Percentiles rank a stretch among this genome's conserved stretches.
Evolutionary conservation across 208 protist genomes (phyloP).

Genomic region (Kentomonas sorsogonicus): DNA sequence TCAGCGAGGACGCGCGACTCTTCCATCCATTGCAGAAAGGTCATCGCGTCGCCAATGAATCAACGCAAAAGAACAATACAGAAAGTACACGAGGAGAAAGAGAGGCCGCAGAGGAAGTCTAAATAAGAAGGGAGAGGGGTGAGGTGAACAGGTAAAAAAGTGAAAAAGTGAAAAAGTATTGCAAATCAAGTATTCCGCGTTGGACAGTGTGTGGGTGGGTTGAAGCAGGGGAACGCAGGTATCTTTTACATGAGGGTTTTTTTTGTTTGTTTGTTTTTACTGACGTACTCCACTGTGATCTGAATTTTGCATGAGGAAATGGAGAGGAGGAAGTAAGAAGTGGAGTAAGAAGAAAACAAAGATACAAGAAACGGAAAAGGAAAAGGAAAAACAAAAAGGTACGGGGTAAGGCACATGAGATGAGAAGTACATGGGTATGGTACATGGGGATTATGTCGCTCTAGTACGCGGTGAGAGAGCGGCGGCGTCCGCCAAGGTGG

Average conservation of each 20-base stretch:
- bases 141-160: background rate
- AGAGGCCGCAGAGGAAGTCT: too few species aligned
- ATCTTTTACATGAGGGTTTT: background rate
- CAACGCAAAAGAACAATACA: background rate
- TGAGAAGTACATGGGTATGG: background rate
- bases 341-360: slow-evolving; percentile 11
- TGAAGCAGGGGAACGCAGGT: slow-evolving; percentile 8
- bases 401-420: slow-evolving; percentile 2
- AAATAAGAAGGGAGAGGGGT: background rate
- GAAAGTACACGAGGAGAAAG: too few species aligned
- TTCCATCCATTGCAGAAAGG: too few species aligned
- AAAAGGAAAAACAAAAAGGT: slow-evolving; percentile 21
- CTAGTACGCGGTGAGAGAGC: slow-evolving; percentile 37
- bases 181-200: too few species aligned
- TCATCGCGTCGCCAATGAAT: too few species aligned
- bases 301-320: slow-evolving; percentile 1
- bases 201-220: too few species aligned
- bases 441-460: background rate
- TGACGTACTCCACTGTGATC: background rate
- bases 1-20: too few species aligned
- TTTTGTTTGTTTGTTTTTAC: slow-evolving; percentile 3
- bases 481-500: slow-evolving; percentile 28
- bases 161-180: too few species aligned
- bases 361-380: slow-evolving; percentile 7
- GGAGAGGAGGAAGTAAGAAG: slow-evolving; percentile 1